Evolutionary conservation across 1,284 basidiomycete species (phyloP).

Genomic region (Ceratobasidium sp.): DNA sequence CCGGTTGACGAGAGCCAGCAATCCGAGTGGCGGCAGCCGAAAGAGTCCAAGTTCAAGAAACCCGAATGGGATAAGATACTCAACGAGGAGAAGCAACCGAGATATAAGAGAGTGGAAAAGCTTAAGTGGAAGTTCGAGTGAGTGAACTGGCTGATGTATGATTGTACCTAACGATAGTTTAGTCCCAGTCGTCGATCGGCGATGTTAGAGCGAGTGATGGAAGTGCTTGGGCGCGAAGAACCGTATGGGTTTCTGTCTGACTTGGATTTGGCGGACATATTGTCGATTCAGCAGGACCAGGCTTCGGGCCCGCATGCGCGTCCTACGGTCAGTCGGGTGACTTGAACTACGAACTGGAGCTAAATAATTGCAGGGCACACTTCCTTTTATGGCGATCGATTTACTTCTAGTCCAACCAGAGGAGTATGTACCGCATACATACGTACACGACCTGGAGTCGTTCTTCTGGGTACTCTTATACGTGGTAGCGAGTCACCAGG

Average conservation of each 20-base stretch:
- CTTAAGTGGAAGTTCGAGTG: constrained; percentile 26
- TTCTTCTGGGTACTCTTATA: constrained; percentile 27
- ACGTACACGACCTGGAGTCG: constrained; percentile 24
- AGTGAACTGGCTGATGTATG: neutral
- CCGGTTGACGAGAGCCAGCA: too few species aligned
- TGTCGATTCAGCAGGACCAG: neutral
- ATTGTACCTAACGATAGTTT: neutral
- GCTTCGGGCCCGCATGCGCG: constrained; percentile 1
- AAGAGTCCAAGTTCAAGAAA: neutral
- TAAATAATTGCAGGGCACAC: constrained; percentile 4
- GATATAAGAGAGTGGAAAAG: neutral
- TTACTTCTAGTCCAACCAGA: neutral
- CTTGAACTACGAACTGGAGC: neutral
- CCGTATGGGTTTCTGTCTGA: constrained; percentile 5
- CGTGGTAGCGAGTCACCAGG: constrained; percentile 4
- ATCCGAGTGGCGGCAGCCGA: neutral
- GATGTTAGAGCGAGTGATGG: neutral
- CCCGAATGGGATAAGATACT: neutral
- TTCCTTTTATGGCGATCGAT: constrained; percentile 12
- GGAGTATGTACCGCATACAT: neutral
- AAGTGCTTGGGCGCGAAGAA: neutral
- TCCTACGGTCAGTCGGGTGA: neutral
- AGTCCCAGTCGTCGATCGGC: neutral
- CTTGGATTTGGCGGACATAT: constrained; percentile 12
- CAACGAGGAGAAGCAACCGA: neutral